phyloP scores from a whole-genome alignment of 345 rosid genomes.

The Ceriops tagal region DNA sequence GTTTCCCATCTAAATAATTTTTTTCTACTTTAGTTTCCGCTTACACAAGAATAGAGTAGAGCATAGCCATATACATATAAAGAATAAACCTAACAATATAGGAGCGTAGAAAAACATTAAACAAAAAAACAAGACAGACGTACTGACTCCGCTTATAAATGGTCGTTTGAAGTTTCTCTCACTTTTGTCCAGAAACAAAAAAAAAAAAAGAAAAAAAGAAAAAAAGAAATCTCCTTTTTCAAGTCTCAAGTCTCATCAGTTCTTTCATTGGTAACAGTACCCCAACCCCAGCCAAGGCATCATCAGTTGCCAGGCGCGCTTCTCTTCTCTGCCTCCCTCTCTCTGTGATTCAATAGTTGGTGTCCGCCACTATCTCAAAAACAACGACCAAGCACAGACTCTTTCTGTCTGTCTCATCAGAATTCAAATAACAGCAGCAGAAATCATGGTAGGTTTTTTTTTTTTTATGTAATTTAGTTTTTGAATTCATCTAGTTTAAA shows the following conservation, averaged over 20 bases:
- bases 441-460: constrained; percentile 38
- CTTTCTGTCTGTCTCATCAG: constrained; percentile 13
- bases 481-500: background rate
- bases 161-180: background rate
- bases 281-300: constrained; percentile 10
- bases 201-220: too few relatives aligned
- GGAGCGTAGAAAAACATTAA: too few relatives aligned
- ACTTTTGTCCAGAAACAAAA: too few relatives aligned
- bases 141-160: too few relatives aligned
- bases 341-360: constrained; percentile 23
- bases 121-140: too few relatives aligned
- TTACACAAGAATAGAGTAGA: constrained; percentile 11
- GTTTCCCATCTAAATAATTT: background rate
- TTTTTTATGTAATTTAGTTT: background rate
- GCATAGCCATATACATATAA: background rate
- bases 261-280: constrained; percentile 43
- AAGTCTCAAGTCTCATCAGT: constrained; percentile 6
- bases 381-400: background rate
- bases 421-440: constrained; percentile 9
- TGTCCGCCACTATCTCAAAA: constrained; percentile 16
- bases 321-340: constrained; percentile 30
- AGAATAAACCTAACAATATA: too few relatives aligned
- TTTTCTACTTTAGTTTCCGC: constrained; percentile 3
- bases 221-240: background rate
- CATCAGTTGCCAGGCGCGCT: constrained; percentile 64